Base-by-base conservation (phyloP, 1,284 basidiomycete species). In the Cryptococcus sp. region DNA sequence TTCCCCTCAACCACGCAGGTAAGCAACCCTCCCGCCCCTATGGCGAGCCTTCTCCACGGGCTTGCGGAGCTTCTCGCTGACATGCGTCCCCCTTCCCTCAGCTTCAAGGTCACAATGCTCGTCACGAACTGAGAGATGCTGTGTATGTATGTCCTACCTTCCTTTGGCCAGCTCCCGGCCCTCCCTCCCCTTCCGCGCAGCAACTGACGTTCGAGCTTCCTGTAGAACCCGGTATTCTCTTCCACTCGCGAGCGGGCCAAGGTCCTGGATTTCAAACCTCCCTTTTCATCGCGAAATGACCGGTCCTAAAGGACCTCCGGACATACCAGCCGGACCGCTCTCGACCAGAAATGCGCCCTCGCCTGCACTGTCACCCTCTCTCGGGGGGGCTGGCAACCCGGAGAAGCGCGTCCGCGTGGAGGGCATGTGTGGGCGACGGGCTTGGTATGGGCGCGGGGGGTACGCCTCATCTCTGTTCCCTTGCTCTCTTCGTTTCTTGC, bases 201-300 rank as follows among this genome's bases (percentile, higher is more conserved):
- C 38, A 39, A 23, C 39, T 33, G 42, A 18, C 12, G 43, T 13
- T 39, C 16, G 9, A 46, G 11, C 44, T 12, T 20, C 12, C 13
- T 20, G 4, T 23, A 21, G 20, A 20, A 6, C 44, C 21, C 6
- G 9, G 35, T 36, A 50, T 20, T 50, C 61, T 56, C 61, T 60
- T 57, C 52, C 62, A 52, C 62, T 76, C 68, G 60, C 72, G 73
- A 78, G 74, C 76, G 75, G 75, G 76, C 59, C 75, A 78, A 78
- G 76, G 76, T 78, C 76, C 76, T 78, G 76, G 76, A 70, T 74
- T 78, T 77, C 60, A 49, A 78, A 72, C 72, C 73, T 72, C 69
- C 69, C 57, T 59, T 56, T 59, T 42, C 40, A 13, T 43, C 45
- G 16, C 16, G 51, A 50, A 38, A 46, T 50, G 61, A 73, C 65